These are phyloP conservation scores for Populus deltoides DNA, from an alignment of 345 rosid species.

Conservation along the genomic window DNA sequence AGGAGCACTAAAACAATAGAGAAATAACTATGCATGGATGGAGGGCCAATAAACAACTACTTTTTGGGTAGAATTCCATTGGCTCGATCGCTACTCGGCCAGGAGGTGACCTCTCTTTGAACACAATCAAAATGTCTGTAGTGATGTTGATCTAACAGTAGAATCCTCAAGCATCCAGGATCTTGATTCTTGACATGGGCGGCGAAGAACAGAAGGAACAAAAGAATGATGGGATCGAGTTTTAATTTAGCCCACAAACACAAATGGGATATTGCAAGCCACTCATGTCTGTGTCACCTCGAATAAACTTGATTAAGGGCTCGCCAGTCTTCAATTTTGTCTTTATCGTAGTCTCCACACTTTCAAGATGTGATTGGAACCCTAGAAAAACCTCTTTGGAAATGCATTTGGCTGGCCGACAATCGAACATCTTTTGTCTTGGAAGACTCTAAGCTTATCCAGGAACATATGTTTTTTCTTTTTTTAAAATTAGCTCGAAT, in stretches of 20 bases:
- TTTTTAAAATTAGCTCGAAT: no score
- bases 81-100: no score
- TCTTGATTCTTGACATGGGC: not conserved
- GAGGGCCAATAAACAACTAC: not conserved
- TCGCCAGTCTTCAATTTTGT: not conserved
- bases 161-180: not conserved
- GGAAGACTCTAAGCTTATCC: not conserved
- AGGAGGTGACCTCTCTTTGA: no score
- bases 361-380: not conserved
- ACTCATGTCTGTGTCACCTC: not conserved
- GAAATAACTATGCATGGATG: not conserved
- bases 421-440: not conserved
- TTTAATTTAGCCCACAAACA: slow-evolving; percentile 12
- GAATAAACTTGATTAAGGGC: no score
- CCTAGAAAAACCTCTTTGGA: not conserved
- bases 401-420: not conserved
- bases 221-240: slow-evolving; percentile 26
- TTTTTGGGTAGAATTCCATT: no score
- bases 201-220: slow-evolving; percentile 7
- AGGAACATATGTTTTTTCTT: no score
- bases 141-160: not conserved
- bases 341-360: not conserved
- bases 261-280: not conserved
- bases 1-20: not conserved
- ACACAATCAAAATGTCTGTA: no score